These are phyloP conservation scores for Cryptococcus floricola DNA, from an alignment of 1,284 basidiomycete species.

Conservation along the genomic window DNA sequence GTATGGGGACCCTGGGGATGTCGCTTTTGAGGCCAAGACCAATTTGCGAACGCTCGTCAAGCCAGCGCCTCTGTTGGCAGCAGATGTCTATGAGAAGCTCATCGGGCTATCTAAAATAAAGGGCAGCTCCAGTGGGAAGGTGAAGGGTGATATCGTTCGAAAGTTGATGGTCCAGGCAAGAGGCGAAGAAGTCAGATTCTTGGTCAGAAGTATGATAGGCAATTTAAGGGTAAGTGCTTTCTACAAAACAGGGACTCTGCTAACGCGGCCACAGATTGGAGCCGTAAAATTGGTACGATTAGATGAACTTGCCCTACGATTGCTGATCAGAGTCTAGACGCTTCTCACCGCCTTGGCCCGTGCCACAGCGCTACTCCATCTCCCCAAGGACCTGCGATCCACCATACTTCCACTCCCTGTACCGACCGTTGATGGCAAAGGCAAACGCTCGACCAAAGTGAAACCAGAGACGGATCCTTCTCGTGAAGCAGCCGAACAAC, in stretches of 20 bases:
- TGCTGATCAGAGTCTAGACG: slow-evolving; percentile 47
- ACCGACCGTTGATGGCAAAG: slow-evolving; percentile 19
- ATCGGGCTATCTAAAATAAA: slow-evolving; percentile 63
- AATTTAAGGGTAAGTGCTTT: slow-evolving; percentile 66
- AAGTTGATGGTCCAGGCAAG: slow-evolving; percentile 75
- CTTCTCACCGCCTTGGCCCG: slow-evolving; percentile 78
- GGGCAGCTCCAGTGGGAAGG: slow-evolving; percentile 68
- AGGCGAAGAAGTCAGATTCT: slow-evolving; percentile 81
- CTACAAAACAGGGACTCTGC: neutral
- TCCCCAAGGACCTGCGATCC: slow-evolving; percentile 44
- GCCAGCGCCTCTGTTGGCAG: slow-evolving; percentile 64
- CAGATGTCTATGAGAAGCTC: slow-evolving; percentile 63
- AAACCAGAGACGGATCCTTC: slow-evolving; percentile 50
- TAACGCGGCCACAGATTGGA: slow-evolving; percentile 60
- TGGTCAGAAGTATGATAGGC: slow-evolving; percentile 74
- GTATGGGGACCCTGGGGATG: slow-evolving; percentile 69
- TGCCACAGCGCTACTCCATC: slow-evolving; percentile 62
- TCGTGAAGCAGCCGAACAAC: slow-evolving; percentile 53
- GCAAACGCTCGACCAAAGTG: slow-evolving; percentile 51
- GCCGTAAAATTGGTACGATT: slow-evolving; percentile 64
- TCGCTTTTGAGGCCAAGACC: slow-evolving; percentile 76
- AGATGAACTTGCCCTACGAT: neutral
- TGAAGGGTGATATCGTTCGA: slow-evolving; percentile 75
- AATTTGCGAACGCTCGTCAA: slow-evolving; percentile 71
- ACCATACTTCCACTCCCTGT: slow-evolving; percentile 49